These are phyloP conservation scores for Bidens hawaiensis DNA, from an alignment of 140 eudicot genomes.

Conservation along the genomic window DNA sequence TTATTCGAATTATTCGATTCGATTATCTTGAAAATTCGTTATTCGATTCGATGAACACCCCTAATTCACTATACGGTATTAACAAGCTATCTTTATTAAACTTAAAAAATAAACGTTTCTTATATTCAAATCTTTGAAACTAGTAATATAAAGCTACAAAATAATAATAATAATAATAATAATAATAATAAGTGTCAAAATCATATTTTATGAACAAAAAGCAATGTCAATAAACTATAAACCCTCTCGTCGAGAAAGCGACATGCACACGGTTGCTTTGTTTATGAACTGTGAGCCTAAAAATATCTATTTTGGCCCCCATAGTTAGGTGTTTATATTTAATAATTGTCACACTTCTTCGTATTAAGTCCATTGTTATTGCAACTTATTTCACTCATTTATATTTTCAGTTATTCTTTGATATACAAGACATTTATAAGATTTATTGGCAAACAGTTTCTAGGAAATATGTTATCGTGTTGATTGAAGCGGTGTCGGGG, in stretches of 20 bases:
- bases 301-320: not conserved
- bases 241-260: not conserved
- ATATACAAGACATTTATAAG: not conserved
- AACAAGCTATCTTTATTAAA: too few relatives aligned
- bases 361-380: not conserved
- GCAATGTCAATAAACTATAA: not conserved
- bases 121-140: too few relatives aligned
- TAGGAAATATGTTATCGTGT: not conserved
- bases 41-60: too few relatives aligned
- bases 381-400: not conserved
- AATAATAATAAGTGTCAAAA: not conserved
- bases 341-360: not conserved
- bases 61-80: too few relatives aligned
- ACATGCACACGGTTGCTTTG: not conserved
- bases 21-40: too few relatives aligned
- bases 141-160: too few relatives aligned
- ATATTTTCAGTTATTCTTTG: not conserved
- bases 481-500: constrained; percentile 4
- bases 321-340: not conserved
- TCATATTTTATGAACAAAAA: not conserved
- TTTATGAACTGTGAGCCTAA: not conserved
- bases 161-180: not conserved
- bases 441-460: not conserved
- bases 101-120: too few relatives aligned
- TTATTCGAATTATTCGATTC: too few relatives aligned